Base-by-base conservation (phyloP, 2,329 filamentous ascomycete species). In the Colletotrichum sp. region DNA sequence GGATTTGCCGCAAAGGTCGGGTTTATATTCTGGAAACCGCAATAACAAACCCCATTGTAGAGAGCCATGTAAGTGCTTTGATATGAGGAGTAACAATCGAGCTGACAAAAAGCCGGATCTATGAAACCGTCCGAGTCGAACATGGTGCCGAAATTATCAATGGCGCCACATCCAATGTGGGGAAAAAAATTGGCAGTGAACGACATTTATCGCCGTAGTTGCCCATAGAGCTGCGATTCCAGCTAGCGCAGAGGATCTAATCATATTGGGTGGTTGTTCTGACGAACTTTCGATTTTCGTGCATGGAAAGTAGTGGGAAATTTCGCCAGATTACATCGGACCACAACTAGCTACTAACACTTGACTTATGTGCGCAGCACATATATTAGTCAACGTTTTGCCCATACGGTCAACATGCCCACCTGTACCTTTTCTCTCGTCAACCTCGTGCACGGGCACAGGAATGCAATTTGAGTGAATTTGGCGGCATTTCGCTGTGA, bases 31-130 rank as follows among this genome's bases (percentile, higher is more conserved):
- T 5, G 0, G 9, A n/a, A 12, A 2, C 5, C 3, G 38, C 38
- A 43, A 11, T 43, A 43, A 12, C 38, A 43, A 5, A 3, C 3
- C 8, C 18, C 5, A 2, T 43, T 4, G 38, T n/a, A 43, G 8
- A 43, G 18, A 18, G 18, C 38, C 6, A 12, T 6, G 38, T 43
- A 43, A 2, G 3, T 1, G 2, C 38, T 43, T 6, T 9, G 16
- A 18, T 1, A 11, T 16, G 11, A 11, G 38, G 16, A 43, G 5
- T 1, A 0, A 43, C 38, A 43, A 18, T 4, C 2, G 2, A 11
- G 38, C 38, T 3, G 16, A n/a, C 38, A 43, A 5, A 11, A 27
- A 27, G 24, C 24, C 24, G 24, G 24, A 27, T 27, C 24, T 27
- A 6, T 6, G 24, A 27, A 27, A 6, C 24, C 24, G 24, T 27